Evolutionary conservation across 495 filamentous ascomycete genomes (phyloP), one percentile per base, ranked within the genome.

Genomic region (Neurospora pannonica): DNA sequence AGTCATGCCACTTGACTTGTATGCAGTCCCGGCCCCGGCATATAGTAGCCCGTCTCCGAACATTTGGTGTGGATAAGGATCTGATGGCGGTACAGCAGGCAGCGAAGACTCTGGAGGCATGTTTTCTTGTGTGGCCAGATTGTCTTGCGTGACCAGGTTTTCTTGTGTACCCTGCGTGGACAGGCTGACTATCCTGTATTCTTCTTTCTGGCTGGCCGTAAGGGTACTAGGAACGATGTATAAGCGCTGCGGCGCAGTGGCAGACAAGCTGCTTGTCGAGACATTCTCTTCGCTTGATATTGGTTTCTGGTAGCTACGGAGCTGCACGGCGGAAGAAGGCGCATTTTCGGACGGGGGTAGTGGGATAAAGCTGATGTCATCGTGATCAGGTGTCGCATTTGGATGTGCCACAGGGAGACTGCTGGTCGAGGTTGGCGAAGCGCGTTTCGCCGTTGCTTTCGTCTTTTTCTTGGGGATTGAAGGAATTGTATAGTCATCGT

Each of bases 161-260:
- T 62, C 54, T 31, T 67, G 54, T 67, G 54, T 67, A 4, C 15
- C 54, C 54, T 67, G 54, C 3, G 54, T 67, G 3, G 79, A 78
- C 5, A 75, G 24, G 37, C 42, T 71, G n/a, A 81, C 75, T 15
- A 74, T 42, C 69, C 31, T 11, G 37, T 79, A 80, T 62, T 81
- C 71, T 70, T 75, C 70, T 60, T 76, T 80, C 75, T 81, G 80
- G 34, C 80, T 81, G 4, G 78, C 71, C 3, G 79, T 80, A n/a
- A 81, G 71, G 13, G 75, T 69, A 39, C 80, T 80, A 1, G 77
- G 77, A 17, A 74, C 46, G 37, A 81, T 42, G 62, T 79, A 81
- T 34, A 81, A 19, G 15, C 54, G 60, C 7, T 67, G 71, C 0
- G 71, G 2, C 11, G 48, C 72, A 1, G 77, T 75, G n/a, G 76